Percentiles rank a stretch among this genome's conserved stretches.
These are phyloP conservation scores for Fusarium tupiense DNA, from an alignment of 2,329 filamentous ascomycete species.

Conservation along the genomic window DNA sequence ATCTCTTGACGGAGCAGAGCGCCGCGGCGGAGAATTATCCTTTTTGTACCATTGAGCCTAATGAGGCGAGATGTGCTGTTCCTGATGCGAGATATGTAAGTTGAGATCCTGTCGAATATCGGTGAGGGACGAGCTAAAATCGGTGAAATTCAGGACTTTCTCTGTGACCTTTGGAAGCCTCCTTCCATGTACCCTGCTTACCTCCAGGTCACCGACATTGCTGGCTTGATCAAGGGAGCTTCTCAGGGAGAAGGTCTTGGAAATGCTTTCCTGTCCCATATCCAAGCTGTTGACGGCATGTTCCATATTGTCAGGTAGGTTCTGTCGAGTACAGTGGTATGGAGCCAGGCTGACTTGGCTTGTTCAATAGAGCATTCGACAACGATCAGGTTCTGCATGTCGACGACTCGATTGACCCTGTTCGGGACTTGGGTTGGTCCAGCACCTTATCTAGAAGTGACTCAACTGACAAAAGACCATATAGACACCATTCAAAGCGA, in stretches of 20 bases:
- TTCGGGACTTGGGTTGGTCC: constrained; percentile 53
- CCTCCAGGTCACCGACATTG: constrained; percentile 58
- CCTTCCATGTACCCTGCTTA: constrained; percentile 57
- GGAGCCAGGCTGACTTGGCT: neutral
- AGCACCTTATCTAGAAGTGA: neutral
- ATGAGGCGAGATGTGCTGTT: constrained; percentile 57
- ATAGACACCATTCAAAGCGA: constrained; percentile 42
- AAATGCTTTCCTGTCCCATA: constrained; percentile 57
- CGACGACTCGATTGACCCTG: constrained; percentile 58
- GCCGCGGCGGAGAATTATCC: constrained; percentile 57
- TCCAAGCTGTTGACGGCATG: constrained; percentile 58
- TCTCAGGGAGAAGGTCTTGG: constrained; percentile 56
- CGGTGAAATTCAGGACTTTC: constrained; percentile 49
- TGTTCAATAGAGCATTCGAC: constrained; percentile 51
- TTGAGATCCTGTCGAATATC: neutral
- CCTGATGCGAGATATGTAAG: constrained; percentile 56
- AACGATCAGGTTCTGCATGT: constrained; percentile 58
- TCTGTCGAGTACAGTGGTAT: neutral
- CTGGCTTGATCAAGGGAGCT: constrained; percentile 57
- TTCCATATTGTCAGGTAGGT: constrained; percentile 55
- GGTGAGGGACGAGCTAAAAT: neutral
- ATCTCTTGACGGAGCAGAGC: constrained; percentile 57
- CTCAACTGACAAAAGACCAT: neutral
- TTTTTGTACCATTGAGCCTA: constrained; percentile 59
- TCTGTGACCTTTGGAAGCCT: constrained; percentile 57